Base-by-base conservation (phyloP, 2,329 filamentous ascomycete species). In the Aspergillus amoenus region DNA sequence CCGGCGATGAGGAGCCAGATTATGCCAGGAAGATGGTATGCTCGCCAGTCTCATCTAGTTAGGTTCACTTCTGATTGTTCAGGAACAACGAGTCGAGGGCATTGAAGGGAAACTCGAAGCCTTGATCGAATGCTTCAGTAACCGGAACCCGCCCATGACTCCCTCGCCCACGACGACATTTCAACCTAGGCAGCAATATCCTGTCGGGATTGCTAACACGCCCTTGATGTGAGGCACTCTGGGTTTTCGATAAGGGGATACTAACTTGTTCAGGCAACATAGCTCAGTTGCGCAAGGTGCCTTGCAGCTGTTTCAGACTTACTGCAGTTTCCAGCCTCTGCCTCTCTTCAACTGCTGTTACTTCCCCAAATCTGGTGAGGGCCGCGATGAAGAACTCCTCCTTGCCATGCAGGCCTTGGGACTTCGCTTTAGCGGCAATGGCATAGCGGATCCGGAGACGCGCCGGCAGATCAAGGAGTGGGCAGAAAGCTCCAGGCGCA, bases 271-370 rank as follows among this genome's bases (percentile, higher is more conserved):
- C 34, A 24, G 42, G 3, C 46, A 17, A 41, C 18, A 12, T 21
- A 52, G 45, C 8, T 53, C 56, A 24, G 40, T 52, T 3, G 46
- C 46, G 5, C 13, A 17, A 15, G 50, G 55, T 17, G 59, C 61
- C 9, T 54, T 61, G 4, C 55, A 72, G 8, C 60, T 69, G 3
- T 74, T 70, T 49, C 58, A 71, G 11, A 66, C 44, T 2, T 71
- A 66, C 27, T 72, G 70, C 52, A 69, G 73, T 37, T 68, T 61
- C n/a, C 72, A 73, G 24, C 72, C 71, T 22, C 60, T 73, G 15
- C 64, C 68, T 1, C 57, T 73, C 3, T 74, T 73, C 42, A 59
- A 65, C 8, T 55, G 55, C 9, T 48, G 56, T 2, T 50, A 58
- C 8, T 63, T 67, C 44, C 37, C 58, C 11, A 66, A 9, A 11